Conservation (phyloP, 192 early-diverging fungal species). For the Umbelopsis sp. region DNA sequence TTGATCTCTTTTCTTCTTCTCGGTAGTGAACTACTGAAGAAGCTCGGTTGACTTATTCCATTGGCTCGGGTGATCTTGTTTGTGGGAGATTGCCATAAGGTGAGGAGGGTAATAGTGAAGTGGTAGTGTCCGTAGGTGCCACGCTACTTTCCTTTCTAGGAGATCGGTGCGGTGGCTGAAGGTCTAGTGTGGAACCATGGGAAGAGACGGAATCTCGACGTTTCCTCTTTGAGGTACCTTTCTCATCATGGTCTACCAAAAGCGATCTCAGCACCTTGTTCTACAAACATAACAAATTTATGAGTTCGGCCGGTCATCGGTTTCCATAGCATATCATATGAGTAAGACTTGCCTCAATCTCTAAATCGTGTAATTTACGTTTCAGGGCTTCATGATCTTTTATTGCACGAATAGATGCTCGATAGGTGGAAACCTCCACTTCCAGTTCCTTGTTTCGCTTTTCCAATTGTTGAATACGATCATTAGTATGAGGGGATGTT, state of each 20-base stretch:
- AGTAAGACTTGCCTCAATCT: slow-evolving; percentile 31
- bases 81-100: neutral
- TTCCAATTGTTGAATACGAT: slow-evolving; percentile 17
- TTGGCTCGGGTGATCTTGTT: slow-evolving; percentile 5
- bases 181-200: neutral
- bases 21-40: neutral
- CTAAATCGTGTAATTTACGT: slow-evolving; percentile 26
- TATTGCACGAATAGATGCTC: neutral
- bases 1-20: neutral
- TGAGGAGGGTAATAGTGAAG: neutral
- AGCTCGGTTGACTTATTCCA: slow-evolving; percentile 3
- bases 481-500: neutral
- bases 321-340: no score
- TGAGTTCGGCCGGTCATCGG: no score
- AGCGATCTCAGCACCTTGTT: slow-evolving; percentile 29
- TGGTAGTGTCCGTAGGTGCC: neutral
- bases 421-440: slow-evolving; percentile 13
- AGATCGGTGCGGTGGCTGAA: slow-evolving; percentile 13
- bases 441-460: slow-evolving; percentile 15
- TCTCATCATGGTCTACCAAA: slow-evolving; percentile 21
- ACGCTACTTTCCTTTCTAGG: slow-evolving; percentile 17
- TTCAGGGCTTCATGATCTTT: slow-evolving; percentile 7
- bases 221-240: neutral
- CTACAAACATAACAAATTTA: neutral
- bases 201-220: slow-evolving; percentile 10